Conservation (phyloP, 176 grass and related monocot genomes). For the Secale cereale region DNA sequence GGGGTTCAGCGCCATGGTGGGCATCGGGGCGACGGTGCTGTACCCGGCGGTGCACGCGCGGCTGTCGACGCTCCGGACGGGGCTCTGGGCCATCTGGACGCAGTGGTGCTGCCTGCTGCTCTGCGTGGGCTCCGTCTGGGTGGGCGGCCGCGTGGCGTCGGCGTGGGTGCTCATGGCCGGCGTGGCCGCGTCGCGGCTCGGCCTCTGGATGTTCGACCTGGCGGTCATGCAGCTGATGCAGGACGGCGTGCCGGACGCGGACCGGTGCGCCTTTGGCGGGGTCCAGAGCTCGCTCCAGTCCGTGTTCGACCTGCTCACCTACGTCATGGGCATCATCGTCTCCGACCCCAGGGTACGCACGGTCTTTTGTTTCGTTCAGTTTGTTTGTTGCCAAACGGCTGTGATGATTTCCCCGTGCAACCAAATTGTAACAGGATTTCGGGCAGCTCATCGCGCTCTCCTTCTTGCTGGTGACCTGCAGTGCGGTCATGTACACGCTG, state of each 20-base stretch:
- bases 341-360: slow-evolving; percentile 64
- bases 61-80: slow-evolving; percentile 60
- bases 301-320: slow-evolving; percentile 75
- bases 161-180: slow-evolving; percentile 87
- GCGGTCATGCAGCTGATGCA: slow-evolving; percentile 78
- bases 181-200: slow-evolving; percentile 71
- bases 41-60: slow-evolving; percentile 52
- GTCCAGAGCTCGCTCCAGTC: slow-evolving; percentile 90
- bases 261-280: slow-evolving; percentile 71
- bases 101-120: slow-evolving; percentile 81
- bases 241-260: slow-evolving; percentile 59
- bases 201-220: slow-evolving; percentile 92
- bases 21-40: slow-evolving; percentile 59
- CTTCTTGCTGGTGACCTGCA: slow-evolving; percentile 66
- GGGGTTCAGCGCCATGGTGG: slow-evolving; percentile 59
- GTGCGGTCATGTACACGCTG: slow-evolving; percentile 57
- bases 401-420: neutral
- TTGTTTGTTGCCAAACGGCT: no score
- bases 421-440: slow-evolving; percentile 55
- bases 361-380: no score
- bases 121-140: slow-evolving; percentile 70
- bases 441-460: slow-evolving; percentile 58
- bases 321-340: slow-evolving; percentile 78
- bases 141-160: slow-evolving; percentile 5
- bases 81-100: slow-evolving; percentile 80